Percentiles rank a stretch among this genome's conserved stretches.
These are phyloP conservation scores for Sclerotinia borealis DNA, from an alignment of 2,329 filamentous ascomycete species.

Conservation along the genomic window DNA sequence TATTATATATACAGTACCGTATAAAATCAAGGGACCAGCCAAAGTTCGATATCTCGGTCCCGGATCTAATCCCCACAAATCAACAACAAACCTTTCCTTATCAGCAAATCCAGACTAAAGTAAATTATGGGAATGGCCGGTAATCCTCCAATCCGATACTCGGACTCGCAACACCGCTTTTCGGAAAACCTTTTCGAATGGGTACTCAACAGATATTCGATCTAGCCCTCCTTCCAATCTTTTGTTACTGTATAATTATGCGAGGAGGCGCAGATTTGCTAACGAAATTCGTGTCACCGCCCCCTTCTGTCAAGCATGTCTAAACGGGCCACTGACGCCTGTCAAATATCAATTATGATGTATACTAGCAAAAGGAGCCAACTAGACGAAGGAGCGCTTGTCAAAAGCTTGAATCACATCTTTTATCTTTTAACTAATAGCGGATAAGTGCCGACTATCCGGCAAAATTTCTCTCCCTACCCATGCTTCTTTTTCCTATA, in stretches of 20 bases:
- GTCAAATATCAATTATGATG: background rate
- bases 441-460: conserved; percentile 5
- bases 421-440: background rate
- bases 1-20: background rate
- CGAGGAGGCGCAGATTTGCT: background rate
- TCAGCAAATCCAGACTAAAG: background rate
- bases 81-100: background rate
- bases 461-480: background rate
- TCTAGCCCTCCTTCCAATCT: background rate
- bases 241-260: background rate
- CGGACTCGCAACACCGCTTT: conserved; percentile 2
- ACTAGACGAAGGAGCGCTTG: background rate
- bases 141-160: conserved; percentile 3
- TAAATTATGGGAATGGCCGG: too few relatives aligned
- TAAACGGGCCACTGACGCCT: background rate
- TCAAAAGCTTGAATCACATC: background rate
- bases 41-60: background rate
- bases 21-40: too few relatives aligned
- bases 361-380: background rate
- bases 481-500: background rate
- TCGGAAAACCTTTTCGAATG: background rate
- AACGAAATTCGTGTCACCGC: background rate
- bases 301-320: background rate
- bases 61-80: background rate
- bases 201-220: background rate